A percentile compares a stretch with the other conserved stretches of the same genome.
These are phyloP conservation scores for Magnusiomyces tetraspermus DNA, from an alignment of 1,139 yeast genomes.

Conservation along the genomic window DNA sequence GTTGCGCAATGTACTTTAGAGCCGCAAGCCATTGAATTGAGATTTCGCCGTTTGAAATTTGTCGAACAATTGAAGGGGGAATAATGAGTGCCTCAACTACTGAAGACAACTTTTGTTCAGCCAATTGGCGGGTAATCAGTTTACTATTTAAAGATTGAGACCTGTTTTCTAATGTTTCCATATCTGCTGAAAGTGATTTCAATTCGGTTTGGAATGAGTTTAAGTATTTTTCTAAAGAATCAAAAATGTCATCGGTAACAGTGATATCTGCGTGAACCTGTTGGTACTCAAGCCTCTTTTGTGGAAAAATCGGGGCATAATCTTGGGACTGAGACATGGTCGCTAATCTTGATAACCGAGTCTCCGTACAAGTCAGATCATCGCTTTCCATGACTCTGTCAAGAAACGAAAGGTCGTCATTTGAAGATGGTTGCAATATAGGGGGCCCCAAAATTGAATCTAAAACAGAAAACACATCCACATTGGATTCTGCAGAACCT, in stretches of 20 bases:
- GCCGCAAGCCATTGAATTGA: slow-evolving; percentile 32
- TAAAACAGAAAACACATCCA: slow-evolving; percentile 11
- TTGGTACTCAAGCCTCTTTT: not conserved
- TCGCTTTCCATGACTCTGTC: not conserved
- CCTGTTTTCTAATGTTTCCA: slow-evolving; percentile 48
- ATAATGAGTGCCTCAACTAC: slow-evolving; percentile 62
- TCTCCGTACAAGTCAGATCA: not conserved
- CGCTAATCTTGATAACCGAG: not conserved
- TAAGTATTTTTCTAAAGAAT: slow-evolving; percentile 36
- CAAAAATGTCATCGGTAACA: slow-evolving; percentile 33
- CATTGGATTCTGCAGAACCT: slow-evolving; percentile 14
- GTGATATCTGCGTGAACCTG: not conserved
- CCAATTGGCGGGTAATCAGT: slow-evolving; percentile 44
- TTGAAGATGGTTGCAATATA: not conserved
- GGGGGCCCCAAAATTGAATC: slow-evolving; percentile 10
- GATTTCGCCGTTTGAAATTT: slow-evolving; percentile 28
- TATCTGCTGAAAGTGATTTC: slow-evolving; percentile 47
- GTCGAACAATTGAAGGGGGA: slow-evolving; percentile 45
- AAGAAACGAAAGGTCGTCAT: slow-evolving; percentile 1
- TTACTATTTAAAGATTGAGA: slow-evolving; percentile 51
- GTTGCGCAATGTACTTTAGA: slow-evolving; percentile 22
- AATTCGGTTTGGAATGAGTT: slow-evolving; percentile 49
- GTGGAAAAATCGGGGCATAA: not conserved
- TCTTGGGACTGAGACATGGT: not conserved
- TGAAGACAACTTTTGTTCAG: slow-evolving; percentile 57